Evolutionary conservation across 495 filamentous ascomycete species (phyloP), one percentile per base, ranked within the genome.

Genomic region (Penicillium diatomitis): DNA sequence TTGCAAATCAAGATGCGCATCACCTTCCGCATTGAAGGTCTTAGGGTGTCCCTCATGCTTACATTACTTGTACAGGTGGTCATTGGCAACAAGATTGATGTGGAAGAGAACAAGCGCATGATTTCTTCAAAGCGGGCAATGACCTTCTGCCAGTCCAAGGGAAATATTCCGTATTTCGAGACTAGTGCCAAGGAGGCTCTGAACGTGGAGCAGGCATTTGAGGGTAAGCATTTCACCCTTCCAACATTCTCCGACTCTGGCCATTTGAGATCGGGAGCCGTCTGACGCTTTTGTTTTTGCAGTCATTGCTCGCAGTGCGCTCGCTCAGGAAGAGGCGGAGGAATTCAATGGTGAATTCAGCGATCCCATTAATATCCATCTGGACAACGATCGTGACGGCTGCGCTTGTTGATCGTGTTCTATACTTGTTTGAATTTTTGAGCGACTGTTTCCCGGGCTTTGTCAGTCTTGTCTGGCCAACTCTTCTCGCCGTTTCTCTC

Each of bases 161-260:
- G 94, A 30, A 86, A 84, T 46, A 96, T 98, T 53, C 94, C 94
- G 3, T 99, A 97, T 67, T 99, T 97, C 60, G 92, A 99, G 78
- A 97, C 92, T 5, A 96, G 90, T 69, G 92, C 92, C 35, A 99
- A 99, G 75, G 92, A 99, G 66, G 94, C 90, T 29, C 82, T 96
- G 62, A 96, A 97, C 57, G 92, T 99, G 9, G 92, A 99, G 73
- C 87, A 96, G 68, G 94, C 92, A 43, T 99, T 99, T 64, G 92
- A 97, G 76, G 88, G 91, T 95, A 68, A 54, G 44, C 32, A 20
- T 20, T 2, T 20, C 20, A 20, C 20, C 20, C 20, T 9, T 30
- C 4, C 27, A 37, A 8, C 30, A 32, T 31, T 32, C 3, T 12
- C 2, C 0, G 7, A 33, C 20, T 12, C n/a, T 6, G 10, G 27